Base-by-base conservation (phyloP, 2,329 filamentous ascomycete genomes). In the Thielaviopsis euricoi region DNA sequence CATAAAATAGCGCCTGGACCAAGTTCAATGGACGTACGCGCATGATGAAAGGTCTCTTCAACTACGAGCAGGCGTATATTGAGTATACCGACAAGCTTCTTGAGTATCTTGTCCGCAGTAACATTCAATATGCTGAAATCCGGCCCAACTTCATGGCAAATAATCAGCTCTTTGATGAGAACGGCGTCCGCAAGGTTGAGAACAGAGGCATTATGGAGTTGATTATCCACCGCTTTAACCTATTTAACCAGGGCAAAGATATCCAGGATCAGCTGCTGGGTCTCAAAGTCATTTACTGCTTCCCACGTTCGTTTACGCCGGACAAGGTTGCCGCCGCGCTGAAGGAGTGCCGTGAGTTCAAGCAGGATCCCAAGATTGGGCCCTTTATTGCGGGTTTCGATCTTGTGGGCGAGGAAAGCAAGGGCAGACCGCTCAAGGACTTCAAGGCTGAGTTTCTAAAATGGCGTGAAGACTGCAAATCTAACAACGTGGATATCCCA, bases 21-120 rank as follows among this genome's bases (percentile, higher is more conserved):
- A 76, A 76, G 63, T 89, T 89, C 67, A 86, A 86, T 62, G 76
- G 77, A 53, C 76, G 82, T 3, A 87, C 84, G 3, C 76, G 82
- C 54, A 83, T 84, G 71, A 86, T 87, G 76, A 87, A 87, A 65
- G 84, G 84, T 0, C 71, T 87, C 0, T 77, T 86, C 64, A 84
- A 83, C 65, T 86, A 86, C 63, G 76, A 81, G 65, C 74, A 71
- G 3, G 81, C 82, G 3, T 86, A 82, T 64, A 71, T 72, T 52
- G 71, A 69, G 66, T 87, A 87, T 63, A 84, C 82, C 2, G 70
- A 72, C 10, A 66, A 71, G 2, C 80, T 79, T 21, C 77, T 86
- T 12, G 71, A 81, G 59, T 77, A 81, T 60, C 82, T 87, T 66
- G 76, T 81, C 22, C 64, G 71, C 6, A 82, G 87, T 64, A 79